Evolutionary conservation across 2,329 filamentous ascomycete species (phyloP).

Genomic region (Apiospora arundinis): DNA sequence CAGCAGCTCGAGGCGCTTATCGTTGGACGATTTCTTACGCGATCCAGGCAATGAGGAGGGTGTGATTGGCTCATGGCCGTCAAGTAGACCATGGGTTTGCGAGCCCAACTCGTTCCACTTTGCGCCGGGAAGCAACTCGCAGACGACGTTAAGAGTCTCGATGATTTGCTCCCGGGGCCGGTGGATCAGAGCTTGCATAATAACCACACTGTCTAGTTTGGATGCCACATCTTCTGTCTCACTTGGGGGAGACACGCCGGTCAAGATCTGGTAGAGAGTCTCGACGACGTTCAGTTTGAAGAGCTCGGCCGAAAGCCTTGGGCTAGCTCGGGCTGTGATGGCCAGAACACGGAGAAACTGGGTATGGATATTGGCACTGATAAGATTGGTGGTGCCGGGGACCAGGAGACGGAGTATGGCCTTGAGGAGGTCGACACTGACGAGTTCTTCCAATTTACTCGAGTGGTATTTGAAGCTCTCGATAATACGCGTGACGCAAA

Average conservation of each 20-base stretch:
- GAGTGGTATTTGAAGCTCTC: conserved; percentile 95
- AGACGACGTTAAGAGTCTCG: conserved; percentile 96
- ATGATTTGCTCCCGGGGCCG: conserved; percentile 94
- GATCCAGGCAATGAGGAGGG: conserved; percentile 47
- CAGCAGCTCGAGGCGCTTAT: conserved; percentile 82
- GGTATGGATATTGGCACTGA: conserved; percentile 92
- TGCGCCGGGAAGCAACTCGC: conserved; percentile 84
- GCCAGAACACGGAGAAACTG: conserved; percentile 92
- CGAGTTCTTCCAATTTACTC: conserved; percentile 87
- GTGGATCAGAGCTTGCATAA: conserved; percentile 98
- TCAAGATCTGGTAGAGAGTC: conserved; percentile 95
- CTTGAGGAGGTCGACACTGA: conserved; percentile 84
- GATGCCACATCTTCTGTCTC: conserved; percentile 78
- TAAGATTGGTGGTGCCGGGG: conserved; percentile 93
- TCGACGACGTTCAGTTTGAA: conserved; percentile 98
- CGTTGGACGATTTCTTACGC: conserved; percentile 67
- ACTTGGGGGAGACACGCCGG: conserved; percentile 88
- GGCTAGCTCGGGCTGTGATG: conserved; percentile 88
- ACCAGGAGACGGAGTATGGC: conserved; percentile 86
- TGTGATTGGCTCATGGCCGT: conserved; percentile 47
- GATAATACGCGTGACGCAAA: conserved; percentile 94
- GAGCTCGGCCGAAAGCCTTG: conserved; percentile 83
- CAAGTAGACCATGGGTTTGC: conserved; percentile 37
- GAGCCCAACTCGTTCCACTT: conserved; percentile 58
- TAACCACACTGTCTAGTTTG: conserved; percentile 94